phyloP scores from a whole-genome alignment of 768 basidiomycete genomes.

The Suillus luteus region DNA sequence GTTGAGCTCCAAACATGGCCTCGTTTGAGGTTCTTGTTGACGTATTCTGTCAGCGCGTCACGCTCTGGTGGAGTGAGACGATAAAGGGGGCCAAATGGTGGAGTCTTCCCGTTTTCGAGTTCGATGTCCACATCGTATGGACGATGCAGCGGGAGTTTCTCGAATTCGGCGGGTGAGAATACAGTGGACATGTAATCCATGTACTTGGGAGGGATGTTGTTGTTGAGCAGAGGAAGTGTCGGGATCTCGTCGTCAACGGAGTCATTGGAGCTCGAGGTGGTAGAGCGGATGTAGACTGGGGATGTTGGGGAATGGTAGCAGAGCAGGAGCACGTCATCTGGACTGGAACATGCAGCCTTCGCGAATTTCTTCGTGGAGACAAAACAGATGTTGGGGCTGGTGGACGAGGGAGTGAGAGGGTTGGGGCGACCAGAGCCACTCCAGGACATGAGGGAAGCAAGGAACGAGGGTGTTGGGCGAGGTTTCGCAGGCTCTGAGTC shows the following conservation, averaged over 20 bases:
- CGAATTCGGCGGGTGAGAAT: slow-evolving; percentile 28
- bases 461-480: too few relatives aligned
- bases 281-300: too few relatives aligned
- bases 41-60: slow-evolving; percentile 34
- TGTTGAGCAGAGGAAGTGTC: too few relatives aligned
- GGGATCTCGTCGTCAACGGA: neutral
- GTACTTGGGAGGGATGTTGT: neutral
- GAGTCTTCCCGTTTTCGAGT: slow-evolving; percentile 30
- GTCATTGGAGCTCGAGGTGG: neutral
- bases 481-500: too few relatives aligned
- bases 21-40: slow-evolving; percentile 35
- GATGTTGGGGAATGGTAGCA: too few relatives aligned
- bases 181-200: slow-evolving; percentile 14
- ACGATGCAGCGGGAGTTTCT: slow-evolving; percentile 32
- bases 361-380: too few relatives aligned
- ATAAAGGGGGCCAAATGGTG: slow-evolving; percentile 36
- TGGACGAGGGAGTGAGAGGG: too few relatives aligned
- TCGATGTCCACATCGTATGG: slow-evolving; percentile 40
- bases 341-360: too few relatives aligned
- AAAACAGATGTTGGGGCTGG: too few relatives aligned
- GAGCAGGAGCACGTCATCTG: too few relatives aligned
- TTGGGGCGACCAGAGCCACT: too few relatives aligned
- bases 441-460: too few relatives aligned
- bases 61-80: slow-evolving; percentile 34
- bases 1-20: slow-evolving; percentile 26